Evolutionary conservation across 768 basidiomycete species (phyloP), one percentile per base, ranked within the genome.

Genomic region (Pulveroboletus sp.): DNA sequence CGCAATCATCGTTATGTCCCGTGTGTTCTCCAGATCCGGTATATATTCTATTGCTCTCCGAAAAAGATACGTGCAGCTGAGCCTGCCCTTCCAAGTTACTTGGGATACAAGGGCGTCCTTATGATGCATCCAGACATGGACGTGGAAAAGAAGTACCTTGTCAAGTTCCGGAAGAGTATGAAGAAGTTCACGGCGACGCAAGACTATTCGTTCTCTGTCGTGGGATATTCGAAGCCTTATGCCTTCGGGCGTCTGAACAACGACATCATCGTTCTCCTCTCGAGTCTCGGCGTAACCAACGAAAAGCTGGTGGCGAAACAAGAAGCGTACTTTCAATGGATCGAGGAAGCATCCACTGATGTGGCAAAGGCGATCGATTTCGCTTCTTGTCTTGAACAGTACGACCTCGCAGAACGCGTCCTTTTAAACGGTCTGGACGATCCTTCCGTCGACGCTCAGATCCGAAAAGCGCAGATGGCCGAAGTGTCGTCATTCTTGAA

Each of bases 81-180:
- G 44, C 5, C 8, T 26, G 39, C n/a, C 7, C 8, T 38, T 33
- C 18, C 10, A 24, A 85, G 83, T 46, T 86, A 85, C 58, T 65
- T 75, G n/a, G 84, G 83, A 8, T 85, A 86, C 59, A 86, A 86
- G 67, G 84, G 84, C 6, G 84, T 86, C 6, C 62, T 85, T 18
- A 82, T 83, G 81, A 66, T 84, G 3, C 81, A 85, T 57, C 82
- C 81, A 0, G 67, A 75, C n/a, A 68, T 86, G 24, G 79, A 81
- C 54, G 63, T 57, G 24, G 68, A 76, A 40, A 73, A 72, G 46
- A 60, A 69, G 42, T 71, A 75, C 43, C 66, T 78, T 1, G 78
- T 76, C 11, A 72, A 82, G 51, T 85, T 86, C 55, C 75, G 83
- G 17, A 75, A 78, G 50, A 85, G 83, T 63, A 84, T 84, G 80